Evolutionary conservation across 2,329 filamentous ascomycete genomes (phyloP).

Genomic region (Aspergillus pseudoviridinutans): DNA sequence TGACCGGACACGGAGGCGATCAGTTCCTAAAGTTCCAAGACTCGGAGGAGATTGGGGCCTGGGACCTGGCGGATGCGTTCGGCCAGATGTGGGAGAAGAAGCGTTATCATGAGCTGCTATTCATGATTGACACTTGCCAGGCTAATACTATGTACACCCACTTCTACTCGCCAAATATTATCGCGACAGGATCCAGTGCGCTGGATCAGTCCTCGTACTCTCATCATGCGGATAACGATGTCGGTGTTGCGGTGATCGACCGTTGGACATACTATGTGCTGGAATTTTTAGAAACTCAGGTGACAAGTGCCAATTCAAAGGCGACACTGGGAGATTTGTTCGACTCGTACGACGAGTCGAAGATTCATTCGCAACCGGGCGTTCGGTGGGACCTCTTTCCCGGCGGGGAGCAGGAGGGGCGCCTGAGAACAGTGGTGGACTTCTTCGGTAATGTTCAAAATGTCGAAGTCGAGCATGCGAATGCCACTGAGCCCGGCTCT

Average conservation of each 20-base stretch:
- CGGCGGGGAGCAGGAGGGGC: constrained; percentile 72
- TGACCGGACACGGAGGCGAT: constrained; percentile 97
- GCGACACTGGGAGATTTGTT: constrained; percentile 91
- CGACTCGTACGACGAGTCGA: constrained; percentile 89
- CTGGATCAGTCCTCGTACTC: constrained; percentile 96
- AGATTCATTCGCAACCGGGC: constrained; percentile 90
- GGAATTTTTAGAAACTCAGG: constrained; percentile 89
- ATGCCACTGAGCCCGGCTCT: constrained; percentile 48
- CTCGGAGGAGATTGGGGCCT: constrained; percentile 93
- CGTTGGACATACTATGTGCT: constrained; percentile 98
- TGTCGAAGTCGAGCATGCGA: constrained; percentile 74
- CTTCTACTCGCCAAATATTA: constrained; percentile 96
- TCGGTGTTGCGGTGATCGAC: constrained; percentile 96
- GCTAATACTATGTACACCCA: constrained; percentile 99
- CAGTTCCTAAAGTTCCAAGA: constrained; percentile 99
- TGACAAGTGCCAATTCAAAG: constrained; percentile 79
- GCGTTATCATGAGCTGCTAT: constrained; percentile 95
- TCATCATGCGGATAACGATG: constrained; percentile 96
- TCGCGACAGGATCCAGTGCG: constrained; percentile 93
- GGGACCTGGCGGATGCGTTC: constrained; percentile 94
- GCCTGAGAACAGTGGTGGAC: constrained; percentile 81
- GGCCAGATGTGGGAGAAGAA: constrained; percentile 99
- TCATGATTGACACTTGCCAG: constrained; percentile 99
- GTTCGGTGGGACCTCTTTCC: constrained; percentile 93
- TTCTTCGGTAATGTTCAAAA: constrained; percentile 99